Evolutionary conservation across 2,329 filamentous ascomycete species (phyloP).

Genomic region (Fusarium verticillioides): DNA sequence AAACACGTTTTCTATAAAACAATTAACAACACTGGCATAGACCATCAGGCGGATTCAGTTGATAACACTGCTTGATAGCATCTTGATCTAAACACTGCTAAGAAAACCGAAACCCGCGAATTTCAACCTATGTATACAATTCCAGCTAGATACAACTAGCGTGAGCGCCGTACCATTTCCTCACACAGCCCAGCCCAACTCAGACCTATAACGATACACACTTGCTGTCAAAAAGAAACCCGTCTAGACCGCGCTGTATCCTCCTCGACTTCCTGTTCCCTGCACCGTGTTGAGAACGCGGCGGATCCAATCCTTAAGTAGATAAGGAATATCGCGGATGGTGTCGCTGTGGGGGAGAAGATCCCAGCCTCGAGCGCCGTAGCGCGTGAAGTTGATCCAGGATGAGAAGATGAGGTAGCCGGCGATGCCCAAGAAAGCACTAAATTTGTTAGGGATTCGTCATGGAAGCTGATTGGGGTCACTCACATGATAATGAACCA

Average conservation of each 20-base stretch:
- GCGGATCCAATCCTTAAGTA: slow-evolving; percentile 88
- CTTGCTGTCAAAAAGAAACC: neutral
- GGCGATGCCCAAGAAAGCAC: slow-evolving; percentile 84
- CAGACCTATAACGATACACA: slow-evolving; percentile 4
- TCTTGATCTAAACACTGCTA: slow-evolving; percentile 36
- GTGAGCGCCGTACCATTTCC: slow-evolving; percentile 39
- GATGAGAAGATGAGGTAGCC: slow-evolving; percentile 97
- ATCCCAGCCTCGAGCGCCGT: slow-evolving; percentile 95
- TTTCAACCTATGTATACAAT: slow-evolving; percentile 42
- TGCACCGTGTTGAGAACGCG: slow-evolving; percentile 85
- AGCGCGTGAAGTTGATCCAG: slow-evolving; percentile 98
- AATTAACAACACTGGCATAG: neutral
- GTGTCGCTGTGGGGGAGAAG: slow-evolving; percentile 92
- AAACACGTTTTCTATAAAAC: neutral
- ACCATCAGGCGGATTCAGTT: neutral
- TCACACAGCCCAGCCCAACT: neutral
- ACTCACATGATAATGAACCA: slow-evolving; percentile 95
- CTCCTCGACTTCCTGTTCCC: slow-evolving; percentile 84
- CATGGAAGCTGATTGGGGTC: neutral
- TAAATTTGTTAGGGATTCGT: slow-evolving; percentile 53
- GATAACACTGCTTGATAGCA: slow-evolving; percentile 11
- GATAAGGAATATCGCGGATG: slow-evolving; percentile 90
- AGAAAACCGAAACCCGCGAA: slow-evolving; percentile 19
- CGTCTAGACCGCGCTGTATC: slow-evolving; percentile 88
- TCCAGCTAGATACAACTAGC: slow-evolving; percentile 40